Evolutionary conservation across 495 filamentous ascomycete genomes (phyloP).

Genomic region (Aspergillus mulundensis): DNA sequence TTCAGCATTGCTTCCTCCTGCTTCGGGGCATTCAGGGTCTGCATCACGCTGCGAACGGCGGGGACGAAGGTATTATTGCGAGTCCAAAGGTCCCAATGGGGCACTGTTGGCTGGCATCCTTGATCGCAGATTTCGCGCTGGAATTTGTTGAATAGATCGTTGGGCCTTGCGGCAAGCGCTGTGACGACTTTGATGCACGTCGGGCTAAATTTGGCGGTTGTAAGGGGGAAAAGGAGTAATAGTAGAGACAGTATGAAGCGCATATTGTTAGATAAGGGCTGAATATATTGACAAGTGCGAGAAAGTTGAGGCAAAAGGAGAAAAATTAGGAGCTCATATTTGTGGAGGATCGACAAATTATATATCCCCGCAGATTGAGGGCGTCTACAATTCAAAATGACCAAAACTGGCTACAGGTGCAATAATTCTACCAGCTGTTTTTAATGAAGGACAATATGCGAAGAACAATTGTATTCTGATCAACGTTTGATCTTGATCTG

Average conservation of each 20-base stretch:
- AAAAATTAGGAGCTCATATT: not conserved
- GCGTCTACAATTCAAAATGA: not conserved
- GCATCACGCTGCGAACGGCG: conserved; percentile 37
- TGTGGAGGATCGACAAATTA: conserved; percentile 1
- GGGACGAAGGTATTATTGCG: conserved; percentile 42
- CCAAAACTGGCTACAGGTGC: no score
- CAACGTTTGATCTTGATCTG: not conserved
- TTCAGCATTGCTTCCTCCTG: conserved; percentile 33
- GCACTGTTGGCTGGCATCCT: conserved; percentile 39
- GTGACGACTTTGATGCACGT: conserved; percentile 39
- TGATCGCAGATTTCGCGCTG: conserved; percentile 40
- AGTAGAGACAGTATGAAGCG: conserved; percentile 21
- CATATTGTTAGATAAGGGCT: conserved; percentile 4
- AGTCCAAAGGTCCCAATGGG: conserved; percentile 46
- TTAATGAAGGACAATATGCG: no score
- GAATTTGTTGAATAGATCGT: conserved; percentile 36
- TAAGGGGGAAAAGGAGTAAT: conserved; percentile 20
- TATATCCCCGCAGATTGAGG: not conserved
- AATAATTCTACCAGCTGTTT: no score
- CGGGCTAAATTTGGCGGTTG: conserved; percentile 27
- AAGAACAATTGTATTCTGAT: not conserved
- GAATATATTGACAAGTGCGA: not conserved
- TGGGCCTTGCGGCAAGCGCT: conserved; percentile 33
- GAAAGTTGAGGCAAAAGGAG: not conserved
- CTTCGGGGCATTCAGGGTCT: conserved; percentile 30